Base-by-base conservation (phyloP, 2,329 filamentous ascomycete genomes). In the Diaporthe citrichinensis region DNA sequence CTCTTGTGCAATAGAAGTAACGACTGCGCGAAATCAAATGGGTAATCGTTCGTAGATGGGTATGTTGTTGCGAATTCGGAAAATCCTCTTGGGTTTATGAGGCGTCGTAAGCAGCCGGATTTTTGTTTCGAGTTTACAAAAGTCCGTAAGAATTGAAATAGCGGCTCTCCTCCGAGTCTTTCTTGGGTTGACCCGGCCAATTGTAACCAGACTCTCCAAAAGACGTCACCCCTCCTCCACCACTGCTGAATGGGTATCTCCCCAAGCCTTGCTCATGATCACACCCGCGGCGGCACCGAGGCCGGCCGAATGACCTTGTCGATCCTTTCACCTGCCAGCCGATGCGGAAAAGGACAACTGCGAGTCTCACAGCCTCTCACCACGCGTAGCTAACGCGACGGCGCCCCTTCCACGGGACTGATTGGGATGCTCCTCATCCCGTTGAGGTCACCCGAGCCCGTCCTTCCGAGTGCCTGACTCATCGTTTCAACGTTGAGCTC, bases 401-500 rank as follows among this genome's bases (percentile, higher is more conserved):
- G 79, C 10, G 82, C 84, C 9, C 58, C 71, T 61, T 91, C 89
- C 44, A 90, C 85, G 1, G 91, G 91, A 80, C 91, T 93, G 46
- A 88, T 84, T 4, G 91, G 90, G 71, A 87, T 85, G 83, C 91
- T 92, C 76, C 89, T 86, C 65, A 87, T 82, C 65, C 84, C 86
- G 78, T 88, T 87, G 74, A 98, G 85, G 82, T 98, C 96, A 25
- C 94, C 91, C 84, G 95, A 98, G 59, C 92, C 94, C 20, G 95
- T 98, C 83, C 94, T 93, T 81, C 94, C 89, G 81, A 98, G 87
- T 23, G 95, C 96, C 84, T 98, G 95, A 71, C 93, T 90, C 96
- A 98, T 98, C 5, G 96, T 98, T 87, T 98, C 95, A 78, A 98
- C 94, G 76, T 94, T 95, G 76, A 98, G 86, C 77, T 98, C 96